Percentiles rank a stretch among this genome's conserved stretches.
Conservation (phyloP, 495 filamentous ascomycete species). For the Patellaria atrata region DNA sequence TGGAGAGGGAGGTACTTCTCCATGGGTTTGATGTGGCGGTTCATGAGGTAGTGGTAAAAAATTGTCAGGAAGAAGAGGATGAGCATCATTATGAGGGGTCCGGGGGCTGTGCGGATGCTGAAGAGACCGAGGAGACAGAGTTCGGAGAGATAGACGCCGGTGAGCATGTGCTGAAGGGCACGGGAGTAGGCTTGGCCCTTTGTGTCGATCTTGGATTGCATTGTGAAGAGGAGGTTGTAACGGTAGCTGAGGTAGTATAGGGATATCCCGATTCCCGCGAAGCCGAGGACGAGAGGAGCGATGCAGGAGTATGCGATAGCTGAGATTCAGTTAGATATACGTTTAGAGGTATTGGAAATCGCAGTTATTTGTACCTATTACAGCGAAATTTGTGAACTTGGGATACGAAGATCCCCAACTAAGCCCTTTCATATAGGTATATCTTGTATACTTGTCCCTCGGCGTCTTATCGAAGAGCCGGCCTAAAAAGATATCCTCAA, state of each 20-base stretch:
- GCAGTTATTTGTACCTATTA: constrained; percentile 19
- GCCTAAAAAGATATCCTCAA: constrained; percentile 19
- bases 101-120: constrained; percentile 16
- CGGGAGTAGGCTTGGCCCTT: constrained; percentile 26
- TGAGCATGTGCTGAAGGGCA: constrained; percentile 26
- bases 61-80: constrained; percentile 23
- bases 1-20: constrained; percentile 23
- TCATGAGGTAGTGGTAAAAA: constrained; percentile 21
- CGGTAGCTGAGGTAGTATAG: constrained; percentile 27
- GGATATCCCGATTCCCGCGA: constrained; percentile 23
- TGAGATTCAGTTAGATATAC: constrained; percentile 4
- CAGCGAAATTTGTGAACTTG: constrained; percentile 27
- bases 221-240: constrained; percentile 26
- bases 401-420: constrained; percentile 26
- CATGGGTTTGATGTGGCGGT: constrained; percentile 21
- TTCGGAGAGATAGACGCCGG: constrained; percentile 27
- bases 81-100: constrained; percentile 21
- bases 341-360: background rate
- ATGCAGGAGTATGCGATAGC: constrained; percentile 29
- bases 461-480: constrained; percentile 25
- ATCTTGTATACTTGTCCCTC: constrained; percentile 22
- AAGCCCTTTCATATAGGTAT: constrained; percentile 21
- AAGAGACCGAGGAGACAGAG: constrained; percentile 28
- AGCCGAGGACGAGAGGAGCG: constrained; percentile 28
- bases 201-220: constrained; percentile 25